These are phyloP conservation scores for Gossypium gossypioides DNA, from an alignment of 441 rosid genomes.

Conservation along the genomic window DNA sequence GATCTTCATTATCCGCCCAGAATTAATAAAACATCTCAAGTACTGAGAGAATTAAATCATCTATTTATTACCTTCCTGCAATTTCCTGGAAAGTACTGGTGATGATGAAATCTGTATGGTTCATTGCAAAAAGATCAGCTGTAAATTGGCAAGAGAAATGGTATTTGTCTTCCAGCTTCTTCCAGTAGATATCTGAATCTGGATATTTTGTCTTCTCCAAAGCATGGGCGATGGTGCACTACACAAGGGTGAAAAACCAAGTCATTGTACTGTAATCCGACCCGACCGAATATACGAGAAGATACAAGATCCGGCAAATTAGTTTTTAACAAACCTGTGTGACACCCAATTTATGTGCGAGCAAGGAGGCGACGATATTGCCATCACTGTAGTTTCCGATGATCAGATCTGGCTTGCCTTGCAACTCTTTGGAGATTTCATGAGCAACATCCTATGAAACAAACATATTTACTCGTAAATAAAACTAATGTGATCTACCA, in stretches of 20 bases:
- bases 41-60: not conserved
- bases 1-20: too few species aligned
- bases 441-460: slow-evolving; percentile 68
- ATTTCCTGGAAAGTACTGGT: slow-evolving; percentile 95
- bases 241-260: slow-evolving; percentile 8
- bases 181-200: slow-evolving; percentile 91
- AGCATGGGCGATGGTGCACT: slow-evolving; percentile 97
- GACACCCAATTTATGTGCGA: slow-evolving; percentile 81
- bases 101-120: slow-evolving; percentile 92
- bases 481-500: not conserved
- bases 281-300: not conserved
- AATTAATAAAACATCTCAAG: not conserved
- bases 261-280: not conserved
- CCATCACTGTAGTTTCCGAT: slow-evolving; percentile 97
- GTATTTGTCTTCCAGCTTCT: slow-evolving; percentile 78
- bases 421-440: slow-evolving; percentile 73
- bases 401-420: slow-evolving; percentile 92
- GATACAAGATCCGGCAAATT: not conserved
- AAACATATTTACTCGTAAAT: not conserved
- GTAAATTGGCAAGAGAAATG: slow-evolving; percentile 94
- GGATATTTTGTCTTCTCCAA: slow-evolving; percentile 92
- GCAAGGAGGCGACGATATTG: slow-evolving; percentile 81
- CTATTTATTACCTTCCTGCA: slow-evolving; percentile 66
- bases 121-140: slow-evolving; percentile 90
- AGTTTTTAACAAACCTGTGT: slow-evolving; percentile 52